Conservation (phyloP, 441 rosid genomes). For the Gossypium aridum region DNA sequence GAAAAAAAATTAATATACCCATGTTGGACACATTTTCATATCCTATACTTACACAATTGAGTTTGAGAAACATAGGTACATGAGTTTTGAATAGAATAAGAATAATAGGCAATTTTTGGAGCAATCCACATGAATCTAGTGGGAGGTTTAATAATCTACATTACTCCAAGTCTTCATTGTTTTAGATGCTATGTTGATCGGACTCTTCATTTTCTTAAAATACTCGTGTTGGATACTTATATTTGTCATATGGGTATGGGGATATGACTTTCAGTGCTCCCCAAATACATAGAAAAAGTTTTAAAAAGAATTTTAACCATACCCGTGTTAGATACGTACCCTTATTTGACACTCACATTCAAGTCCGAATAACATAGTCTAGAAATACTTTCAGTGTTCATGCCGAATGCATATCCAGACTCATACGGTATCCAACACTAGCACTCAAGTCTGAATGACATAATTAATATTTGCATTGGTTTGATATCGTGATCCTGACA, state of each 20-base stretch:
- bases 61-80: too few relatives aligned
- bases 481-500: neutral
- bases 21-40: too few relatives aligned
- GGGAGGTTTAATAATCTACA: neutral
- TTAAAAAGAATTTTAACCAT: neutral
- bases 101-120: neutral
- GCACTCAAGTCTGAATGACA: neutral
- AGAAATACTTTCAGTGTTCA: too few relatives aligned
- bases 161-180: neutral
- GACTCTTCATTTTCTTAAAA: neutral
- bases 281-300: neutral
- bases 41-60: too few relatives aligned
- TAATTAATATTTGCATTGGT: neutral
- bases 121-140: neutral
- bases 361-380: neutral
- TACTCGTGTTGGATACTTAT: neutral
- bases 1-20: too few relatives aligned
- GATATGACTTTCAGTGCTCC: neutral
- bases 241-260: neutral
- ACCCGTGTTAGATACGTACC: neutral
- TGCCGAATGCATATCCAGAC: too few relatives aligned
- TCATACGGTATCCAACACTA: neutral
- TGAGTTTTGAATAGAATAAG: neutral
- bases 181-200: neutral
- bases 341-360: neutral